These are phyloP conservation scores for Sordariomycetes sp. DNA, from an alignment of 2,329 filamentous ascomycete species.

Conservation along the genomic window DNA sequence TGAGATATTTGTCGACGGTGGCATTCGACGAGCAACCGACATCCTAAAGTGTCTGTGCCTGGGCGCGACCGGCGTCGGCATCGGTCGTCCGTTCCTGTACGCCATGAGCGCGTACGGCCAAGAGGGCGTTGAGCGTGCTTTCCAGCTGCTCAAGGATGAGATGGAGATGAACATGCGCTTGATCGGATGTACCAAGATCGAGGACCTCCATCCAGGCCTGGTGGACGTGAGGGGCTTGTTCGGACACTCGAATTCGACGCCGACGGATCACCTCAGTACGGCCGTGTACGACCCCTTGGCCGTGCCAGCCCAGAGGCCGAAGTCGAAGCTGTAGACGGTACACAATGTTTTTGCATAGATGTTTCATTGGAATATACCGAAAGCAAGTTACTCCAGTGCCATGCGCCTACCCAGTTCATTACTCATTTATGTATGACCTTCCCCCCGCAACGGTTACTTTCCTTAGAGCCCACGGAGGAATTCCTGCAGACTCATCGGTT, in stretches of 20 bases:
- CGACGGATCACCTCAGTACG: slow-evolving; percentile 35
- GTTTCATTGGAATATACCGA: not conserved
- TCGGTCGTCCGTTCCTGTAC: slow-evolving; percentile 89
- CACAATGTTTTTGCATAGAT: not conserved
- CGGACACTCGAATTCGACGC: slow-evolving; percentile 38
- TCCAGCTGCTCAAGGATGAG: slow-evolving; percentile 89
- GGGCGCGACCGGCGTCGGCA: slow-evolving; percentile 85
- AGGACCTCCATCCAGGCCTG: slow-evolving; percentile 71
- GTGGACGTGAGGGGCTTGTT: slow-evolving; percentile 67
- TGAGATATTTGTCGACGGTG: slow-evolving; percentile 87
- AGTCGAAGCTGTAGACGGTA: slow-evolving; percentile 38
- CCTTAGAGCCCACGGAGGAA: slow-evolving; percentile 57
- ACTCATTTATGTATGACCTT: not conserved
- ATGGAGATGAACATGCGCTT: slow-evolving; percentile 99
- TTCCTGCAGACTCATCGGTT: slow-evolving; percentile 74
- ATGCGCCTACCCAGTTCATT: not conserved
- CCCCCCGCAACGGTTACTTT: not conserved
- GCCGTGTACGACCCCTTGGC: slow-evolving; percentile 45
- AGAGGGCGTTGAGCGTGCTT: slow-evolving; percentile 80
- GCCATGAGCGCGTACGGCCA: slow-evolving; percentile 91
- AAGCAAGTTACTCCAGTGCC: not conserved
- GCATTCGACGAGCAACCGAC: slow-evolving; percentile 81
- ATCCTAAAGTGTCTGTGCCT: slow-evolving; percentile 93
- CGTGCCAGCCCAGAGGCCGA: slow-evolving; percentile 40
- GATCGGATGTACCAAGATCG: slow-evolving; percentile 68